Evolutionary conservation across 1,139 yeast species (phyloP).

Genomic region (Nakaseomyces kungkrabaensis): DNA sequence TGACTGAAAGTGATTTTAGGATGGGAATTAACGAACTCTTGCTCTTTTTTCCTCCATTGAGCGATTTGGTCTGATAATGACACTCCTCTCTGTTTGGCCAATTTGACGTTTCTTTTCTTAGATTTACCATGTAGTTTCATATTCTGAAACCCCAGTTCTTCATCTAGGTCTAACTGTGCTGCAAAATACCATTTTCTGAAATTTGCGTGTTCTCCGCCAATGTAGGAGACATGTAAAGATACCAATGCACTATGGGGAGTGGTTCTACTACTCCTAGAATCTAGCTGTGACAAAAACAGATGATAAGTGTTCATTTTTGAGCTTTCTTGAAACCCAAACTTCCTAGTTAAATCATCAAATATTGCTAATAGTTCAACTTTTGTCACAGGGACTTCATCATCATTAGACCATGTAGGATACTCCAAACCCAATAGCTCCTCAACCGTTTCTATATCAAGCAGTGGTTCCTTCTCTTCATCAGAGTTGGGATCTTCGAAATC

Average conservation of each 20-base stretch:
- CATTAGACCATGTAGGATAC: constrained; percentile 30
- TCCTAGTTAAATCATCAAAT: constrained; percentile 41
- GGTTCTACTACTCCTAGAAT: constrained; percentile 62
- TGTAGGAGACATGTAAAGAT: constrained; percentile 60
- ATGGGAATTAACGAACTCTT: constrained; percentile 25
- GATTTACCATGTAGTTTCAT: constrained; percentile 33
- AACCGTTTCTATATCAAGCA: constrained; percentile 14
- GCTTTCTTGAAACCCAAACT: constrained; percentile 62
- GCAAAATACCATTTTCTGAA: constrained; percentile 71
- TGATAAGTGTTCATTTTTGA: constrained; percentile 58
- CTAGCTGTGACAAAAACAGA: constrained; percentile 50
- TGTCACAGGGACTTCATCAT: constrained; percentile 32
- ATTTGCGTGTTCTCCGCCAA: constrained; percentile 61
- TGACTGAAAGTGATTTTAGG: constrained; percentile 26
- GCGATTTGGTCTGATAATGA: constrained; percentile 27
- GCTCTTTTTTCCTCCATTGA: constrained; percentile 26
- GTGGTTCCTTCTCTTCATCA: constrained; percentile 5
- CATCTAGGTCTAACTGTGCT: constrained; percentile 56
- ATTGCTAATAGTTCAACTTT: constrained; percentile 46
- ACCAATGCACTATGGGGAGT: constrained; percentile 44
- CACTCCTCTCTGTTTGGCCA: constrained; percentile 31
- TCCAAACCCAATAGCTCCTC: constrained; percentile 19
- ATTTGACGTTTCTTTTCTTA: constrained; percentile 27
- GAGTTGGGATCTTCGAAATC: not conserved
- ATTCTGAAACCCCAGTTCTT: constrained; percentile 42